Percentiles rank a stretch among this genome's conserved stretches.
Conservation (phyloP, 805 yeast genomes). For the Kodamaea sagamina region DNA sequence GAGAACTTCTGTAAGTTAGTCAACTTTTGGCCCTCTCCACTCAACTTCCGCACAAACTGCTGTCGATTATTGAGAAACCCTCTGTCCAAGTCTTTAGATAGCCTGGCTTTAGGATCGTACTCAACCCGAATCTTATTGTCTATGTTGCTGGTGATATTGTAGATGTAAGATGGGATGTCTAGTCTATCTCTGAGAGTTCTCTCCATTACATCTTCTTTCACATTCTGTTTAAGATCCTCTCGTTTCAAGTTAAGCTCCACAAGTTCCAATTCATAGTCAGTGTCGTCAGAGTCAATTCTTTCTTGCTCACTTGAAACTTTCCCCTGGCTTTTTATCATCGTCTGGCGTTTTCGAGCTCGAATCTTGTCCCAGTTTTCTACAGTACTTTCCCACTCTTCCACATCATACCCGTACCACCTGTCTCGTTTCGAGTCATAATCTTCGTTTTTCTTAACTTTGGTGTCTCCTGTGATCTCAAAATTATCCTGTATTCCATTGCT, state of each 20-base stretch:
- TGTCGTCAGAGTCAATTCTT: slow-evolving; percentile 34
- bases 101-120: slow-evolving; percentile 57
- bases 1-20: slow-evolving; percentile 35
- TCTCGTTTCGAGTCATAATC: slow-evolving; percentile 75
- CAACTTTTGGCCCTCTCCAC: slow-evolving; percentile 39
- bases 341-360: slow-evolving; percentile 21
- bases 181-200: slow-evolving; percentile 62
- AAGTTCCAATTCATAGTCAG: slow-evolving; percentile 44
- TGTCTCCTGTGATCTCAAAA: slow-evolving; percentile 19
- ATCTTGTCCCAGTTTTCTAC: slow-evolving; percentile 47
- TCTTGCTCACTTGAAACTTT: slow-evolving; percentile 10
- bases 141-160: slow-evolving; percentile 38
- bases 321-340: slow-evolving; percentile 1
- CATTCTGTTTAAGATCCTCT: slow-evolving; percentile 25
- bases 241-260: slow-evolving; percentile 35
- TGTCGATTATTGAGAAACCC: slow-evolving; percentile 41
- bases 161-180: slow-evolving; percentile 71
- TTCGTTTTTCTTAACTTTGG: slow-evolving; percentile 25
- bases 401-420: slow-evolving; percentile 79
- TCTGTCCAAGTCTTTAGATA: slow-evolving; percentile 27
- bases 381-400: slow-evolving; percentile 58
- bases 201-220: slow-evolving; percentile 38
- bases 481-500: slow-evolving; percentile 62
- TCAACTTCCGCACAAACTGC: slow-evolving; percentile 54
- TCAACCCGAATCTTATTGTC: slow-evolving; percentile 32